phyloP scores from a whole-genome alignment of 305 asterid species.

The Fraxinus sp. region DNA sequence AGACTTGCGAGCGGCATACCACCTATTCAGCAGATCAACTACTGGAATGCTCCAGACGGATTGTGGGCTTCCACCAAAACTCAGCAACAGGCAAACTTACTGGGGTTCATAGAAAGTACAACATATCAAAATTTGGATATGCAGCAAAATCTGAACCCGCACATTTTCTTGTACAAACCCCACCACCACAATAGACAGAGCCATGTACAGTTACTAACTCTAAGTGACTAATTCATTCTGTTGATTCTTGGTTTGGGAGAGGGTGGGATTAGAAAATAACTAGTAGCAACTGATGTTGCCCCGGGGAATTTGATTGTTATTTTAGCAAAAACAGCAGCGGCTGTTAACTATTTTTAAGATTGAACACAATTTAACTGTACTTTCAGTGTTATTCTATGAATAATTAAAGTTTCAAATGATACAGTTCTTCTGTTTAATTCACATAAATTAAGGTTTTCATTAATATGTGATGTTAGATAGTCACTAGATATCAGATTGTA shows the following conservation, averaged over 20 bases:
- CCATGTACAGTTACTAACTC: slow-evolving; percentile 61
- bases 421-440: not conserved
- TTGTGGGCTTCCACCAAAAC: slow-evolving; percentile 56
- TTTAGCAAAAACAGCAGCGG: not conserved
- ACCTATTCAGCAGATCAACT: slow-evolving; percentile 72
- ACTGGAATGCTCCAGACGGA: slow-evolving; percentile 54
- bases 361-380: not conserved
- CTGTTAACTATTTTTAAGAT: not conserved
- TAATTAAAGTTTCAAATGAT: not conserved
- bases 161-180: slow-evolving; percentile 40
- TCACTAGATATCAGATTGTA: not conserved
- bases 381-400: not conserved
- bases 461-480: not conserved
- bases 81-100: slow-evolving; percentile 72
- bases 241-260: not conserved
- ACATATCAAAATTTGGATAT: slow-evolving; percentile 62
- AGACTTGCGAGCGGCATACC: slow-evolving; percentile 81
- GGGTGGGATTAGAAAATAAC: not conserved
- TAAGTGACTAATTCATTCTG: not conserved
- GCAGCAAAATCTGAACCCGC: slow-evolving; percentile 73
- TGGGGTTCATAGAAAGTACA: slow-evolving; percentile 79
- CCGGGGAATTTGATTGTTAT: not conserved
- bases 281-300: slow-evolving; percentile 5
- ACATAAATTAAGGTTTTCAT: not conserved
- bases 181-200: slow-evolving; percentile 36